Evolutionary conservation across 192 early-diverging fungal genomes (phyloP), one percentile per base, ranked within the genome.

Genomic region (Piromyces sp.): DNA sequence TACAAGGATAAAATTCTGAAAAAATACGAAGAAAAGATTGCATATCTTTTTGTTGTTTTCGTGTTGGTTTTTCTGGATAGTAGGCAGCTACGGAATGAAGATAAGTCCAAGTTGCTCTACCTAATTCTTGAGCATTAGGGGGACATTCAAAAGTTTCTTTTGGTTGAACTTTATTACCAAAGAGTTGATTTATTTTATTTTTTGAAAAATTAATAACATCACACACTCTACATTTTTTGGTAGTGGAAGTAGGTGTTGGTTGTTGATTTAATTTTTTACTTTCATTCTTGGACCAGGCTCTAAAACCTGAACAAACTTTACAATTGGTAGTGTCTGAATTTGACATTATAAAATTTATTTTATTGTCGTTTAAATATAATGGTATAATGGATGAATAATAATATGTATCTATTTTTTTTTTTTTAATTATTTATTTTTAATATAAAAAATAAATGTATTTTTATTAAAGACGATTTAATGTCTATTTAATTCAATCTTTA

Each of bases 51-150:
- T 94, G 93, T 85, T 99, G 92, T 68, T 86, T 83, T 1, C 81
- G 42, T 3, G 92, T 89, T 0, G 97, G 95, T 26, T 84, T 86
- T 30, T 94, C 91, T 0, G 97, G 96, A 84, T 99, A 99, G 87
- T 99, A 97, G 0, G 96, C 96, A 6, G 96, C 95, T 92, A 97
- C 96, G 0, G 96, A 96, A 85, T 99, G 97, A 79, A 99, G 88
- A 81, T 98, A 95, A 7, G 96, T 98, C 97, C 97, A 99, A 0
- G 95, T 96, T n/a, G 95, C 89, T 7, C 89, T 87, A 30, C 97
- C 97, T 29, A 99, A 92, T 33, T 89, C 88, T 81, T 89, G 86
- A 11, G 91, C 91, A 85, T 99, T 96, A 0, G 81, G 30, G 0
- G 17, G 82, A 68, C 51, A 68, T 68, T 68, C 51, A 68, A 68